Conservation (phyloP, 441 rosid species). For the Raphanus hybrid region DNA sequence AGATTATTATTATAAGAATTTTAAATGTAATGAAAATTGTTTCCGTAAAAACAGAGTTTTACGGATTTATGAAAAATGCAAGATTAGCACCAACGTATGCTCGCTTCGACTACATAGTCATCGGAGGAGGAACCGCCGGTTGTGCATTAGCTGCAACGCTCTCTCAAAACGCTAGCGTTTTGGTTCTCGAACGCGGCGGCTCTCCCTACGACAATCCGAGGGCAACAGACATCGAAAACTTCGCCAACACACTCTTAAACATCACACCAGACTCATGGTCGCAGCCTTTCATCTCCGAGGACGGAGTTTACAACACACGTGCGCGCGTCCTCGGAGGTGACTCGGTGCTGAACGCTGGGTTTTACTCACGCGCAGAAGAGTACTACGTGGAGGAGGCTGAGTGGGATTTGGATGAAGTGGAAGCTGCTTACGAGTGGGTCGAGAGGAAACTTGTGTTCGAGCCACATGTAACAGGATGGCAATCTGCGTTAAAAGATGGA, state of each 20-base stretch:
- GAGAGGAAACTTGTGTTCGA: slow-evolving; percentile 49
- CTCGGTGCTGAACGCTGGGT: slow-evolving; percentile 53
- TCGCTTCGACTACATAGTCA: slow-evolving; percentile 49
- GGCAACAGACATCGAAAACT: slow-evolving; percentile 41
- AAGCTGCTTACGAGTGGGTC: slow-evolving; percentile 51
- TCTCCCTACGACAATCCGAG: slow-evolving; percentile 47
- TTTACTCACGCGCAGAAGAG: slow-evolving; percentile 47
- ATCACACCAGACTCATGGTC: slow-evolving; percentile 40
- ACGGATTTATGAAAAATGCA: slow-evolving; percentile 49
- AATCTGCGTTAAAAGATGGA: slow-evolving; percentile 55
- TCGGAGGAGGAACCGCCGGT: slow-evolving; percentile 63
- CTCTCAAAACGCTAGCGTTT: slow-evolving; percentile 42
- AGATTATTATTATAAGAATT: too few relatives aligned
- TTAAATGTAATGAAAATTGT: neutral
- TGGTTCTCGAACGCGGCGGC: slow-evolving; percentile 55
- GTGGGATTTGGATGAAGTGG: slow-evolving; percentile 43
- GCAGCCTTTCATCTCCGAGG: slow-evolving; percentile 55
- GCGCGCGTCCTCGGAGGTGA: slow-evolving; percentile 58
- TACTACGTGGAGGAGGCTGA: slow-evolving; percentile 34
- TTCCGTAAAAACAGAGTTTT: slow-evolving; percentile 36
- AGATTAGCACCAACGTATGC: slow-evolving; percentile 43
- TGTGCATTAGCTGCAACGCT: slow-evolving; percentile 58
- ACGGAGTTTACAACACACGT: slow-evolving; percentile 52
- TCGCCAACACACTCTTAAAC: slow-evolving; percentile 34
- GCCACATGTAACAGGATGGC: slow-evolving; percentile 50